Conservation (phyloP, 2,329 filamentous ascomycete species). For the Aspergillus latus region DNA sequence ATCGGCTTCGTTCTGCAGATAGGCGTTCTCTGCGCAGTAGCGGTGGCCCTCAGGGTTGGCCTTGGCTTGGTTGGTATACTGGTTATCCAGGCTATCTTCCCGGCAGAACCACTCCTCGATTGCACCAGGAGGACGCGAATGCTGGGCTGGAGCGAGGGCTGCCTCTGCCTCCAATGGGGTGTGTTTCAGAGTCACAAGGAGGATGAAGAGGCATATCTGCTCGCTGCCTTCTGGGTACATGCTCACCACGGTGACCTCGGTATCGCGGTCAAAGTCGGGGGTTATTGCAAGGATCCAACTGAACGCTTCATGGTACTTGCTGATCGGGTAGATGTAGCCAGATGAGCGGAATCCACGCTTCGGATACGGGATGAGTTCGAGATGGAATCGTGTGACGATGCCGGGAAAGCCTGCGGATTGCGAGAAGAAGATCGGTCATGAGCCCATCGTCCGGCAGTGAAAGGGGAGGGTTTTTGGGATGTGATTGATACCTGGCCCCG, state of each 20-base stretch:
- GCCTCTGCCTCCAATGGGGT: constrained; percentile 13
- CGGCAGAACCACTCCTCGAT: constrained; percentile 33
- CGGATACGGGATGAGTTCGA: constrained; percentile 33
- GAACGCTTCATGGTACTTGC: constrained; percentile 47
- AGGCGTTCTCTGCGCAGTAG: constrained; percentile 54
- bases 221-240: constrained; percentile 40
- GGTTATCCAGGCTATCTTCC: constrained; percentile 22
- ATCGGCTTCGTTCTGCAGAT: constrained; percentile 50
- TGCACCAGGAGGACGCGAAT: constrained; percentile 24
- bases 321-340: constrained; percentile 50
- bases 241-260: constrained; percentile 28
- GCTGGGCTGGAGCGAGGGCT: constrained; percentile 21
- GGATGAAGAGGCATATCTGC: constrained; percentile 18
- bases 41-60: constrained; percentile 53
- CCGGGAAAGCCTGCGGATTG: constrained; percentile 46
- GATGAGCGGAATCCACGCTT: constrained; percentile 32
- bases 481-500: constrained; percentile 41
- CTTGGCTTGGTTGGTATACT: constrained; percentile 45
- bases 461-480: no score
- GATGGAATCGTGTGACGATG: constrained; percentile 53
- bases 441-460: no score
- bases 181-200: constrained; percentile 23
- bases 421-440: no score
- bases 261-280: constrained; percentile 19
- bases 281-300: constrained; percentile 45